Base-by-base conservation (phyloP, 768 basidiomycete species). In the Porpolomopsis calyptriformis region DNA sequence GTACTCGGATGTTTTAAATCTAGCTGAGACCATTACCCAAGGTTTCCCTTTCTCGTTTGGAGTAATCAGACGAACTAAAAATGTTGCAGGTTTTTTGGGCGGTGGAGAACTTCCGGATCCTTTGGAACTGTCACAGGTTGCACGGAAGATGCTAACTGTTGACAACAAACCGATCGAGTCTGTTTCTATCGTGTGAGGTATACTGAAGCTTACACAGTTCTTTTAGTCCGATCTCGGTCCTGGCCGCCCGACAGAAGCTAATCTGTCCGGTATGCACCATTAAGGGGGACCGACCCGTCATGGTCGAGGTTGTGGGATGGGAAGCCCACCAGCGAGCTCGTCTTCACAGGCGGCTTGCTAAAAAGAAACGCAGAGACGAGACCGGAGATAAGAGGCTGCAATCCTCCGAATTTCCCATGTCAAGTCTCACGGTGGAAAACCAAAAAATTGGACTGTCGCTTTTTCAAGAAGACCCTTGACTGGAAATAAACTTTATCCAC, bases 241-340 rank as follows among this genome's bases (percentile, higher is more conserved):
- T 88, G 3, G 58, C 64, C 37, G 76, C 77, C 1, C 73, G 78
- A 41, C 74, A 67, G 46, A 80, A 79, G 52, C 57, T 72, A 4
- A 62, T 76, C 3, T 91, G 87, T 58, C 55, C 69, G 2, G 58
- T 71, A 8, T 91, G 87, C 54, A 87, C 86, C 7, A 46, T 57
- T 3, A 65, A 85, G 45, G 54, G 67, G 2, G 60, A 69, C 18
- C 67, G 70, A 20, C 87, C 87, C 11, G 73, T 85, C 68, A 74
- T 90, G 62, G 73, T 85, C 11, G 72, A 75, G 49, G 69, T 67
- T 10, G 44, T 52, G 23, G 65, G 71, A 50, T 82, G 83, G 78
- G 65, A 70, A 1, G 61, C 60, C 1, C 87, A 90, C 57, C 59
- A 66, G 26, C 63, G 62, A n/a, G 77, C 77, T 5, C 73, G 76